Evolutionary conservation across 345 rosid genomes (phyloP).

Genomic region (Angophora floribunda): DNA sequence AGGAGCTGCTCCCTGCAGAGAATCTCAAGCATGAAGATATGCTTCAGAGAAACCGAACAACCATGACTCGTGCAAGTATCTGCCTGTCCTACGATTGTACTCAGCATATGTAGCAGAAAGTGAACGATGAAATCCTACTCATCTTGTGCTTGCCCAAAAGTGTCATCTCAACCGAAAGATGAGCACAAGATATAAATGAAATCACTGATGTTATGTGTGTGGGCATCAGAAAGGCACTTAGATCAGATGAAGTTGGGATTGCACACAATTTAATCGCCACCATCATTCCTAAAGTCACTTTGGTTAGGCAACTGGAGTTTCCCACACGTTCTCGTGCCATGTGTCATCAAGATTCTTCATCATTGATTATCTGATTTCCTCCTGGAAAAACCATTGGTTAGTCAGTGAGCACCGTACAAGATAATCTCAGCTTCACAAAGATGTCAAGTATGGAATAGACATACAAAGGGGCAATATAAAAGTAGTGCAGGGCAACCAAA

Average conservation of each 20-base stretch:
- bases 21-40: not conserved
- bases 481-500: not conserved
- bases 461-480: not conserved
- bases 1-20: not conserved
- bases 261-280: rapidly evolving
- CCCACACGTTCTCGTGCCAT: not conserved
- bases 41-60: not conserved
- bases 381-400: not conserved
- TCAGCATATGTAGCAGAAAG: not conserved
- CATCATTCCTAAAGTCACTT: not conserved
- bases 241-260: not conserved
- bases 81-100: not conserved
- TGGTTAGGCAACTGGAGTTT: not conserved
- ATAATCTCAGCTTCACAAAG: not conserved
- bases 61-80: not conserved
- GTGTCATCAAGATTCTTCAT: not conserved
- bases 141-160: not conserved
- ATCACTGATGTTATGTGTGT: not conserved
- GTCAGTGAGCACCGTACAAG: not conserved
- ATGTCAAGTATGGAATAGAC: not conserved
- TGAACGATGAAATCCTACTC: not conserved
- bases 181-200: not conserved
- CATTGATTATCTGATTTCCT: not conserved
- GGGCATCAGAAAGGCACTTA: not conserved
- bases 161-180: not conserved